These are phyloP conservation scores for Trametes villosa DNA, from an alignment of 768 basidiomycete genomes.

Conservation along the genomic window DNA sequence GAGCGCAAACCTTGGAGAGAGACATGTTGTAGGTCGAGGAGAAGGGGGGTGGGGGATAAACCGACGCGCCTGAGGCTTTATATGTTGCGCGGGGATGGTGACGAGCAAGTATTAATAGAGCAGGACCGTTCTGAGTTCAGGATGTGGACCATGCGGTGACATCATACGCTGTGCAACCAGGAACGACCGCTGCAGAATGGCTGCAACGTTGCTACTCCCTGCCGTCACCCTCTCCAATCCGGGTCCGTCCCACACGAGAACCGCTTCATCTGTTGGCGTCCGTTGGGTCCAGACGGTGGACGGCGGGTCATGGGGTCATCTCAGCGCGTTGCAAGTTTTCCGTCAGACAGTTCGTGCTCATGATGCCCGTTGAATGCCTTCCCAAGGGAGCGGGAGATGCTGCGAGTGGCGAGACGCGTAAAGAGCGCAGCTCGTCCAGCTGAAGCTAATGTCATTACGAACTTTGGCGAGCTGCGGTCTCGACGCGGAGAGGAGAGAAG, in stretches of 20 bases:
- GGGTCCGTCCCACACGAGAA: slow-evolving; percentile 4
- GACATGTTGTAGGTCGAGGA: slow-evolving; percentile 46
- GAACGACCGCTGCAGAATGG: slow-evolving; percentile 5
- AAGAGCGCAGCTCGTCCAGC: not conserved
- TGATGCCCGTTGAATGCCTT: not conserved
- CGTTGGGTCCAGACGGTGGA: not conserved
- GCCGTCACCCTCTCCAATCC: slow-evolving; percentile 12
- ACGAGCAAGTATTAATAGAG: slow-evolving; percentile 6
- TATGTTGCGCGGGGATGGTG: not conserved
- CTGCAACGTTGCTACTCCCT: slow-evolving; percentile 12
- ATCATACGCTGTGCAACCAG: slow-evolving; percentile 16
- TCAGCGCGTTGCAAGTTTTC: not conserved
- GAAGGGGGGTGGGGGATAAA: not conserved
- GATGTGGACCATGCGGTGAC: not conserved
- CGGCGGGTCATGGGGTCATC: slow-evolving; percentile 8
- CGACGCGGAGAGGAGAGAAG: too few relatives aligned
- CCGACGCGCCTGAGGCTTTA: not conserved
- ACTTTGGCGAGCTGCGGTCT: too few relatives aligned
- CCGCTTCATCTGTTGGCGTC: not conserved
- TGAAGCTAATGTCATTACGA: not conserved
- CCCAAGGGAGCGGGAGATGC: not conserved
- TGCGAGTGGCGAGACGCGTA: slow-evolving; percentile 5
- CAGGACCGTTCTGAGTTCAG: not conserved
- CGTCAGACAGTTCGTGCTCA: not conserved
- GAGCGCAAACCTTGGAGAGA: slow-evolving; percentile 56